phyloP scores from a whole-genome alignment of 441 rosid genomes.

The Syzygium syzygioides region DNA sequence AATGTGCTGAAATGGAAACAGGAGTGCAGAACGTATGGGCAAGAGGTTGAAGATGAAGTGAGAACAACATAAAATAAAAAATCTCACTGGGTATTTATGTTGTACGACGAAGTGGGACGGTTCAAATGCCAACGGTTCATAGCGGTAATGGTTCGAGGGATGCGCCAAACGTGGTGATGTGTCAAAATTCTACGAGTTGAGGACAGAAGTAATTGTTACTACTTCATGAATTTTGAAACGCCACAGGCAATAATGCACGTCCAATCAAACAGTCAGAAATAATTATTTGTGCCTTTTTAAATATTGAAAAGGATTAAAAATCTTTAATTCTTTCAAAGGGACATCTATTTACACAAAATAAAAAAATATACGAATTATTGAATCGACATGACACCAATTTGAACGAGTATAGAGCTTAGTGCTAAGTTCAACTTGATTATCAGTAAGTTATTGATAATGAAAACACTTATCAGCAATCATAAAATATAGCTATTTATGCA shows the following conservation, averaged over 20 bases:
- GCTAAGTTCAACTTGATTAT: not conserved
- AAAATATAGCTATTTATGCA: not conserved
- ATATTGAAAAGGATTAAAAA: too few species aligned
- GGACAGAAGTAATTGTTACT: not conserved
- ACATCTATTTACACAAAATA: not conserved
- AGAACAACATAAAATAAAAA: not conserved
- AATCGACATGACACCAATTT: not conserved
- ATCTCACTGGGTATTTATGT: not conserved
- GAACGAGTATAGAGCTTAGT: not conserved
- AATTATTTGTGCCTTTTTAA: not conserved
- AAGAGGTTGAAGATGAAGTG: not conserved
- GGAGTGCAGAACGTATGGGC: not conserved
- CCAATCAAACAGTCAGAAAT: not conserved
- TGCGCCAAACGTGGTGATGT: not conserved
- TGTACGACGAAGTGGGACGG: not conserved
- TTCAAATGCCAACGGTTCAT: not conserved
- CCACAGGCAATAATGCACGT: not conserved
- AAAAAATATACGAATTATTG: not conserved
- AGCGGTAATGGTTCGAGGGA: not conserved
- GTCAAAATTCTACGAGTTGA: not conserved
- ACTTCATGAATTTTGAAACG: not conserved
- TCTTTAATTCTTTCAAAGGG: not conserved
- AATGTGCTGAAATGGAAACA: not conserved
- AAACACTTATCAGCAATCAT: not conserved
- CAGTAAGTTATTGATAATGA: not conserved